Conservation (phyloP, 2,329 filamentous ascomycete genomes). For the Phyllosticta capitalensis region DNA sequence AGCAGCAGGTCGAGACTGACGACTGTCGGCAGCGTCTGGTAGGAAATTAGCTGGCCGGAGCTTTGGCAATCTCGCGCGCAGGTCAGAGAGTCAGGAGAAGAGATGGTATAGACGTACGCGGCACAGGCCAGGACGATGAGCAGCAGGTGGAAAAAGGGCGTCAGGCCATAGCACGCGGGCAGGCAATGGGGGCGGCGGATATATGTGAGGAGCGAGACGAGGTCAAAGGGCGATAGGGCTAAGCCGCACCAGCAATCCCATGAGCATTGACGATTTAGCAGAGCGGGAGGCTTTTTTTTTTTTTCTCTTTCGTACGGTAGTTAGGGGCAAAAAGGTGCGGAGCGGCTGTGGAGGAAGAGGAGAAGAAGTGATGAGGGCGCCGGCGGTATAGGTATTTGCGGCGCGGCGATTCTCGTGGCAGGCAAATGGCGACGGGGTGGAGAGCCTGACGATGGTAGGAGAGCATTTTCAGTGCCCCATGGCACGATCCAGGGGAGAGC, state of each 20-base stretch:
- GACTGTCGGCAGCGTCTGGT: constrained; percentile 10
- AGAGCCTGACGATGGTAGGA: constrained; percentile 11
- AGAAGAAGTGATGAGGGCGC: background rate
- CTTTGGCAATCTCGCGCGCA: constrained; percentile 8
- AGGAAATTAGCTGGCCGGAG: constrained; percentile 9
- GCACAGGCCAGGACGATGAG: background rate
- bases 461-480: constrained; percentile 7
- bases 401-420: constrained; percentile 17
- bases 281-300: background rate
- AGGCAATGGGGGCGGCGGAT: constrained; percentile 13
- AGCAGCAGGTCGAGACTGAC: constrained; percentile 13
- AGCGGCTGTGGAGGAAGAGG: background rate
- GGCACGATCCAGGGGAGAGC: constrained; percentile 7
- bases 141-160: constrained; percentile 4
- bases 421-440: background rate
- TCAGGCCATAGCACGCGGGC: constrained; percentile 9
- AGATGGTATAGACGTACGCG: constrained; percentile 9
- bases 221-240: constrained; percentile 5
- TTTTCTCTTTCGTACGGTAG: background rate
- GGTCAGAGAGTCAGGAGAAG: constrained; percentile 15
- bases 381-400: constrained; percentile 15
- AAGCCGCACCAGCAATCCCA: constrained; percentile 3
- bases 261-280: background rate
- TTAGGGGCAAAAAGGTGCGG: background rate
- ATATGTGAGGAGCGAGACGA: constrained; percentile 13